These are phyloP conservation scores for Phytopythium ostracodes DNA, from an alignment of 352 stramenopile genomes.

Conservation along the genomic window DNA sequence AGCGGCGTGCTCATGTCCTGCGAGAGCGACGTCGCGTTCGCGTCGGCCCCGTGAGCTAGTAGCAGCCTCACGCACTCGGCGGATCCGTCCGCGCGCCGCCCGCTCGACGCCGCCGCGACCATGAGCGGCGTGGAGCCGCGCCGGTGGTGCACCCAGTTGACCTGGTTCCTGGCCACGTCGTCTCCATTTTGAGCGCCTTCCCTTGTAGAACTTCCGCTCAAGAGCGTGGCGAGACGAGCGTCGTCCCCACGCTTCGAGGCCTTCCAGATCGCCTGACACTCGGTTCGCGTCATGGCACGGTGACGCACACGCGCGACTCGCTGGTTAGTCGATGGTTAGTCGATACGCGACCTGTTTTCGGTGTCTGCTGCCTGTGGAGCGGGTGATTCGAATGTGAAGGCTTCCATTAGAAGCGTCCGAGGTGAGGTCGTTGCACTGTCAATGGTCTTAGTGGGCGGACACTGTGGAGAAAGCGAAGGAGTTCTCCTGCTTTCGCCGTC, in stretches of 20 bases:
- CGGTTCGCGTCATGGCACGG: constrained; percentile 20
- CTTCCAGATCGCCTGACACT: constrained; percentile 30
- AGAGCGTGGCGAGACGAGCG: constrained; percentile 17
- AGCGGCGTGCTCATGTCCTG: constrained; percentile 55
- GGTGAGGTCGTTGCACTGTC: neutral
- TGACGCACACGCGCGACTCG: neutral
- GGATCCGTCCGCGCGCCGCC: constrained; percentile 20
- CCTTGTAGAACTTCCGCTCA: constrained; percentile 11
- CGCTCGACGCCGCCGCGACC: constrained; percentile 19
- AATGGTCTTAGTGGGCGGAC: neutral
- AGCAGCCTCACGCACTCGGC: constrained; percentile 32
- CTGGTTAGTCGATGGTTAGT: neutral
- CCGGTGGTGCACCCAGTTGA: constrained; percentile 32
- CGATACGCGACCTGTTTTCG: neutral
- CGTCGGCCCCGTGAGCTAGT: constrained; percentile 40
- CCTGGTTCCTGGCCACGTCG: constrained; percentile 20
- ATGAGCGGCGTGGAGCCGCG: constrained; percentile 67
- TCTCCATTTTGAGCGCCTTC: constrained; percentile 3
- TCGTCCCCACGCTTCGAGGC: constrained; percentile 25
- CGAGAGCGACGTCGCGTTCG: constrained; percentile 33
- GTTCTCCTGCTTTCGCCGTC: neutral
- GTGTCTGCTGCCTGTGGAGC: too few species aligned
- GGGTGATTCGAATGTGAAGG: neutral
- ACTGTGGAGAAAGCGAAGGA: neutral
- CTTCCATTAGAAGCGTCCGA: neutral